phyloP scores from a whole-genome alignment of 2,329 filamentous ascomycete species.

The Aspergillus sp. region DNA sequence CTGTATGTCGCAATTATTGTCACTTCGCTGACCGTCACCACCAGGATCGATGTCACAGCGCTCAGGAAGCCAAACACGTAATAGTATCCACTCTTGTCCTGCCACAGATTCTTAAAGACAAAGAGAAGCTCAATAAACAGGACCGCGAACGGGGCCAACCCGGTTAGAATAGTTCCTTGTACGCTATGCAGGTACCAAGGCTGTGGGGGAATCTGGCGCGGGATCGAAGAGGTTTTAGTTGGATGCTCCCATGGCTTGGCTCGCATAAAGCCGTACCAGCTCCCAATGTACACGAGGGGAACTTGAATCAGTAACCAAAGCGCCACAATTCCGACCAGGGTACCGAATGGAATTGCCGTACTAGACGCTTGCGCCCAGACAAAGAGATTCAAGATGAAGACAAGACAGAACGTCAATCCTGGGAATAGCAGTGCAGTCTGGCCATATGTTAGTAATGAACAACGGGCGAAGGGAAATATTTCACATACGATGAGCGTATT shows the following conservation, averaged over 20 bases:
- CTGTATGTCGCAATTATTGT: constrained; percentile 83
- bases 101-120: constrained; percentile 85
- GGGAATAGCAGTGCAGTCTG: constrained; percentile 77
- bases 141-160: constrained; percentile 81
- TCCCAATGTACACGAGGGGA: constrained; percentile 79
- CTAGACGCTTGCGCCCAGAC: constrained; percentile 89
- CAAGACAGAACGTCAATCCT: constrained; percentile 72
- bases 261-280: constrained; percentile 74
- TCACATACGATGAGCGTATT: constrained; percentile 68
- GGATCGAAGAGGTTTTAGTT: constrained; percentile 72
- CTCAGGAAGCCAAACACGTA: constrained; percentile 88
- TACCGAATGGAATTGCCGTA: constrained; percentile 83
- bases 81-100: constrained; percentile 90
- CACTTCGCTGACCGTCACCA: constrained; percentile 79
- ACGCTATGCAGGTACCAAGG: constrained; percentile 73
- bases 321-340: constrained; percentile 70
- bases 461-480: too few species aligned
- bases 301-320: constrained; percentile 87
- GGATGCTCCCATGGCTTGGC: constrained; percentile 77
- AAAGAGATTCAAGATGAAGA: constrained; percentile 84
- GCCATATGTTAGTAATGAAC: constrained; percentile 18
- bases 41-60: constrained; percentile 71
- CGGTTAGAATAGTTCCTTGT: constrained; percentile 71
- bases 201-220: constrained; percentile 75
- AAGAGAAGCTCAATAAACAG: constrained; percentile 87